Evolutionary conservation across 192 early-diverging fungal species (phyloP).

Genomic region (Podila horticola): DNA sequence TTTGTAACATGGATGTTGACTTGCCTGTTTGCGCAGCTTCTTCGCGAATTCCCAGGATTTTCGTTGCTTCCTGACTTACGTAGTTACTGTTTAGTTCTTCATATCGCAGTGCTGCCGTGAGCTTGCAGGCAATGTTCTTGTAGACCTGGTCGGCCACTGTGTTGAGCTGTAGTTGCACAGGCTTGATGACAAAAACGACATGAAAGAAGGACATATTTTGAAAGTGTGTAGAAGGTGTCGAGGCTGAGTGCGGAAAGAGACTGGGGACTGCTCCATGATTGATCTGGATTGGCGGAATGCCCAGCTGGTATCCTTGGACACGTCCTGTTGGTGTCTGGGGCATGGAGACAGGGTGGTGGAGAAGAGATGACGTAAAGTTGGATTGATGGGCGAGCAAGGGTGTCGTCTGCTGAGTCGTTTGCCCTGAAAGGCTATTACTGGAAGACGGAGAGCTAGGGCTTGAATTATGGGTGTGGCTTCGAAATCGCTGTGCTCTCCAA

Average conservation of each 20-base stretch:
- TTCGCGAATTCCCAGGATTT: constrained; percentile 78
- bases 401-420: constrained; percentile 24
- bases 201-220: constrained; percentile 79
- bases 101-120: constrained; percentile 79
- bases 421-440: constrained; percentile 19
- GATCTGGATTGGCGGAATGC: constrained; percentile 34
- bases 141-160: constrained; percentile 75
- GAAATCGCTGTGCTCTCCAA: constrained; percentile 33
- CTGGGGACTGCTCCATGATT: constrained; percentile 13
- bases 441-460: constrained; percentile 20
- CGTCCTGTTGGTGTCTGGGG: constrained; percentile 48
- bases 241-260: constrained; percentile 18
- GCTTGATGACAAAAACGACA: constrained; percentile 78
- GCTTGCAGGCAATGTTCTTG: constrained; percentile 72
- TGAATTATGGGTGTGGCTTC: constrained; percentile 41
- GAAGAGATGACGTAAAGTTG: constrained; percentile 21
- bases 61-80: constrained; percentile 76
- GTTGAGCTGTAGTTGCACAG: constrained; percentile 62
- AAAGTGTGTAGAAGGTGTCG: constrained; percentile 17
- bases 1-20: neutral
- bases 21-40: constrained; percentile 58
- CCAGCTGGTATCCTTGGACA: constrained; percentile 11
- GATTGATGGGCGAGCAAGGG: constrained; percentile 16
- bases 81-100: constrained; percentile 83
- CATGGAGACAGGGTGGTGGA: constrained; percentile 37